Base-by-base conservation (phyloP, 163 green algal genomes). In the Chloroidium sp. region DNA sequence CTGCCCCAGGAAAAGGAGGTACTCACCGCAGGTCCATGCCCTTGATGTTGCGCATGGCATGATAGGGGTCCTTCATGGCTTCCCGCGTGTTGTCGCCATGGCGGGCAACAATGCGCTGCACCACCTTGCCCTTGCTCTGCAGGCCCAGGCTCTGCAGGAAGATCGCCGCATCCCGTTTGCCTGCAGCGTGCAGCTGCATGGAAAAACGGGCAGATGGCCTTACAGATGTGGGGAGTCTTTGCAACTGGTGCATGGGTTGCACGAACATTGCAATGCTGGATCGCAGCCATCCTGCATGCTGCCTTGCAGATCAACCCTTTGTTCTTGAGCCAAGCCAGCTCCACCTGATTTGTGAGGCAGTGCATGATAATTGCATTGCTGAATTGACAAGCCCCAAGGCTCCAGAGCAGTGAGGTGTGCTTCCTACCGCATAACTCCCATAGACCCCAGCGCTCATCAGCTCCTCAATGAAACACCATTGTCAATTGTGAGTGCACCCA, bases 21-120 rank as follows among this genome's bases (percentile, higher is more conserved):
- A 68, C 0, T 59, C n/a, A 77, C 78, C 79, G 72, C 69, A 74
- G 59, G 14, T 64, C 61, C 69, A 59, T 59, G 10, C 75, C 61
- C 4, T 61, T 76, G 3, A 84, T 77, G 10, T 69, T 59, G 13
- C 59, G 62, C 58, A 91, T 76, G 59, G 80, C 75, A 3, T 75
- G 64, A 59, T 90, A 91, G 1, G 88, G 85, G 80, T 92, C 88
- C 8, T 61, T 1, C 68, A 91, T 60, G 2, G 10, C 13, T 1
- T 62, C 77, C 79, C 81, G 64, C 1, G 85, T 87, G 4, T 64
- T 60, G 8, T 61, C 64, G 14, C 85, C 82, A 57, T 80, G 74
- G 14, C 62, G 74, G 62, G 83, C 69, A 3, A 84, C 84, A 3
- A 91, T 14, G 58, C 60, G 72, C 67, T 86, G 82, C 60, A 83